These are phyloP conservation scores for Dorcoceras hygrometricum DNA, from an alignment of 257 asterid genomes.

Conservation along the genomic window DNA sequence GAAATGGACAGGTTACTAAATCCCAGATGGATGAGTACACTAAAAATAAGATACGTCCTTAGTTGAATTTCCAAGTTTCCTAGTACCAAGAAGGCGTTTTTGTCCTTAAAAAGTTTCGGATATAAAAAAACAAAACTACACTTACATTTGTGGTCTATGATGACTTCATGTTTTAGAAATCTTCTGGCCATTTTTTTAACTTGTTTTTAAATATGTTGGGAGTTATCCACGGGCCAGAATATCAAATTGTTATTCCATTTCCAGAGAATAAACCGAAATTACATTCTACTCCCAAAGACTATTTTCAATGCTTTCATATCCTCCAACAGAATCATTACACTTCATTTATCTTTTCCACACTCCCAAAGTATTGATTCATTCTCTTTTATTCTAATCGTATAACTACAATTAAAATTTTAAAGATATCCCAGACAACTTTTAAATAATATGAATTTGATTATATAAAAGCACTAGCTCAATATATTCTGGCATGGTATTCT, in stretches of 20 bases:
- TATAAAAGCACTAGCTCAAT: not conserved
- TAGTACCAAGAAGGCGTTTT: not conserved
- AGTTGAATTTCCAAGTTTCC: not conserved
- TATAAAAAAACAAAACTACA: not conserved
- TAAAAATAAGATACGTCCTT: not conserved
- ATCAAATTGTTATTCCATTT: no score
- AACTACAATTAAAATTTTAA: not conserved
- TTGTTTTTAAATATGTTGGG: not conserved
- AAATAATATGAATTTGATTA: not conserved
- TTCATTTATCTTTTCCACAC: not conserved
- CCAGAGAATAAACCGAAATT: no score
- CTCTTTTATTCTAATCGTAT: not conserved
- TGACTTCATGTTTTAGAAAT: not conserved
- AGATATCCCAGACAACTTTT: not conserved
- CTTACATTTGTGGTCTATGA: not conserved
- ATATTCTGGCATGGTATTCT: no score
- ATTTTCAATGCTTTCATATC: not conserved
- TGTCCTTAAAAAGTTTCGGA: not conserved
- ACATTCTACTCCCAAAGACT: not conserved
- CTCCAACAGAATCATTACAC: not conserved
- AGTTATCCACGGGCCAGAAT: not conserved
- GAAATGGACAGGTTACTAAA: not conserved
- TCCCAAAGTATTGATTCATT: not conserved
- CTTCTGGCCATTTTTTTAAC: not conserved
- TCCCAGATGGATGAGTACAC: not conserved